Evolutionary conservation across 2,329 filamentous ascomycete species (phyloP).

Genomic region (Colletotrichum sp.): DNA sequence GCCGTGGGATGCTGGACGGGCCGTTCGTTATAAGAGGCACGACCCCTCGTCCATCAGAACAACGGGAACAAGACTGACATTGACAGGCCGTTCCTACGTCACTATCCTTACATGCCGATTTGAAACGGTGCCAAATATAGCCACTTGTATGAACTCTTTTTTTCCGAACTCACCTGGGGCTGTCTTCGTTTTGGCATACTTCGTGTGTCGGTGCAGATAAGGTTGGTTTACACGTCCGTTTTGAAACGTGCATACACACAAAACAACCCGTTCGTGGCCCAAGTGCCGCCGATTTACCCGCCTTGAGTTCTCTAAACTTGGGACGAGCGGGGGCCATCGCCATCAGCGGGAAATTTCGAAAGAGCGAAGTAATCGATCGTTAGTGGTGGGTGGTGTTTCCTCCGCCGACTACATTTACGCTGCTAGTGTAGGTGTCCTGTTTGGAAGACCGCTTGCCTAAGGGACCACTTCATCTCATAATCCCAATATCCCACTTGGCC

Average conservation of each 20-base stretch:
- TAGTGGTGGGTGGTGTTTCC: fast-evolving
- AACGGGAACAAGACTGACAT: neutral
- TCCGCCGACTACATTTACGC: fast-evolving
- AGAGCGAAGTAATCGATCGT: neutral
- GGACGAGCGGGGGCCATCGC: neutral
- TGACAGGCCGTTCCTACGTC: neutral
- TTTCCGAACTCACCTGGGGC: neutral
- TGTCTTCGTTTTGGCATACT: neutral
- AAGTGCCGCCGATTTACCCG: neutral
- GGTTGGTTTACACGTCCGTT: neutral
- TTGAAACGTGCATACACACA: slow-evolving; percentile 5
- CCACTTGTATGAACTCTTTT: neutral
- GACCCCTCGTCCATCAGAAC: neutral
- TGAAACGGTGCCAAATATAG: neutral
- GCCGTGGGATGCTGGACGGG: neutral
- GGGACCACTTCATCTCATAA: neutral
- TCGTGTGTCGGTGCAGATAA: neutral
- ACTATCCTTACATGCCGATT: neutral
- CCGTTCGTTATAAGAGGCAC: neutral
- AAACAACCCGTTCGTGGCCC: slow-evolving; percentile 2
- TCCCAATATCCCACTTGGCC: neutral
- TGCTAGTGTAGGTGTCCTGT: fast-evolving
- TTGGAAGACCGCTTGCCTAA: fast-evolving
- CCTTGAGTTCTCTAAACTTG: neutral
- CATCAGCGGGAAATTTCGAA: neutral